phyloP scores from a whole-genome alignment of 495 filamentous ascomycete genomes.

The Collariella sp. region DNA sequence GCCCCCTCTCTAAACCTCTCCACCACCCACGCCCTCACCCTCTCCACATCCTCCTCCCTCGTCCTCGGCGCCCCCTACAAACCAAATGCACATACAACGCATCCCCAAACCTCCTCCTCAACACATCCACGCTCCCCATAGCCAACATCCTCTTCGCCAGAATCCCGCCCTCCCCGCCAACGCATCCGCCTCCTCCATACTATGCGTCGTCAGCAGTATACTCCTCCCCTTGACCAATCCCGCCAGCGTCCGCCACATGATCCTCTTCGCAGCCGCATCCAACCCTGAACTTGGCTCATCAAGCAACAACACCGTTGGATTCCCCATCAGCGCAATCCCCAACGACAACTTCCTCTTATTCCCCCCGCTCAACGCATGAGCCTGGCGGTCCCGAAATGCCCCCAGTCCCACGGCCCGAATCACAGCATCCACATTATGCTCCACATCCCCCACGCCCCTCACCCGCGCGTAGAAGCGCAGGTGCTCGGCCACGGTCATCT shows the following conservation, averaged over 20 bases:
- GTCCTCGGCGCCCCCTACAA: constrained; percentile 65
- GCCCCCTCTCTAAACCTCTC: constrained; percentile 47
- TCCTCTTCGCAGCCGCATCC: constrained; percentile 63
- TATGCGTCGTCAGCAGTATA: constrained; percentile 67
- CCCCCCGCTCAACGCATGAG: constrained; percentile 58
- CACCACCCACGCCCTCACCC: constrained; percentile 53
- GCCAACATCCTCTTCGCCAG: constrained; percentile 65
- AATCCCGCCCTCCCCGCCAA: constrained; percentile 61
- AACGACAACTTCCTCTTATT: constrained; percentile 52
- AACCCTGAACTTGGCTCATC: constrained; percentile 64
- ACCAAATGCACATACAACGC: constrained; percentile 62
- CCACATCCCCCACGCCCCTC: constrained; percentile 54
- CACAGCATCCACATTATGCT: constrained; percentile 53
- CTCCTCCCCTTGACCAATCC: constrained; percentile 49
- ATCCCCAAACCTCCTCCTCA: constrained; percentile 54
- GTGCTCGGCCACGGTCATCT: constrained; percentile 64
- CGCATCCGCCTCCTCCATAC: constrained; percentile 74
- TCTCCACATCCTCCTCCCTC: constrained; percentile 52
- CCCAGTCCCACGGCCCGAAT: constrained; percentile 52
- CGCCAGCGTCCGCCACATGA: constrained; percentile 65
- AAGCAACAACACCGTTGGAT: constrained; percentile 62
- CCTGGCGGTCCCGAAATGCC: constrained; percentile 52
- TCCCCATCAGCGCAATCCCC: constrained; percentile 70
- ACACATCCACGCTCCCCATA: constrained; percentile 51
- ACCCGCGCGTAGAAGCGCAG: constrained; percentile 65